These are phyloP conservation scores for Alnus glutinosa DNA, from an alignment of 306 rosid species.

Conservation along the genomic window DNA sequence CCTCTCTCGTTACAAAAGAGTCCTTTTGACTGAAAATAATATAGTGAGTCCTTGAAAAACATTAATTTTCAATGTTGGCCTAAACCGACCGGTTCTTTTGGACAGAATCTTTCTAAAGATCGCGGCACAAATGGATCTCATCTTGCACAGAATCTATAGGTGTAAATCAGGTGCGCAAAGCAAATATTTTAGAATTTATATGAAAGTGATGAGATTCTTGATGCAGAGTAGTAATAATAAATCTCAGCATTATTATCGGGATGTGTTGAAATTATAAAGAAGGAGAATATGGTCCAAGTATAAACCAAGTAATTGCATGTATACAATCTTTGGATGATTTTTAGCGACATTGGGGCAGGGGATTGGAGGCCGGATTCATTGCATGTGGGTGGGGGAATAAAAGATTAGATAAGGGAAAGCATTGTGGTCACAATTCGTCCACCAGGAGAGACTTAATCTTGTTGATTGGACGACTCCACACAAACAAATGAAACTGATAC, in stretches of 20 bases:
- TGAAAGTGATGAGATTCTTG: slow-evolving; percentile 33
- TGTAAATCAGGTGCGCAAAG: slow-evolving; percentile 33
- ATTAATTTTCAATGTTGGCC: neutral
- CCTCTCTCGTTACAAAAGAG: neutral
- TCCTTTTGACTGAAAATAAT: neutral
- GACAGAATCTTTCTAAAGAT: slow-evolving; percentile 42
- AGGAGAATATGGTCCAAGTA: neutral
- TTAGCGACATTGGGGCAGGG: slow-evolving; percentile 30
- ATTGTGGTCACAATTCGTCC: slow-evolving; percentile 53
- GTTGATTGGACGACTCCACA: slow-evolving; percentile 21
- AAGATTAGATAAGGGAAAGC: slow-evolving; percentile 37
- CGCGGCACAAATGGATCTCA: slow-evolving; percentile 25
- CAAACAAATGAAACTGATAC: slow-evolving; percentile 12
- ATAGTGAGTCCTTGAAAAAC: neutral
- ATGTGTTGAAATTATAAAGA: slow-evolving; percentile 25
- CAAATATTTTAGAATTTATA: slow-evolving; percentile 29
- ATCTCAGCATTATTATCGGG: slow-evolving; percentile 48
- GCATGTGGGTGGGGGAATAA: slow-evolving; percentile 57
- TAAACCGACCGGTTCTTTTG: slow-evolving; percentile 41
- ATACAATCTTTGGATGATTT: slow-evolving; percentile 24
- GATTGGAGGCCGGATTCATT: slow-evolving; percentile 33
- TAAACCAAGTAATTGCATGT: slow-evolving; percentile 25
- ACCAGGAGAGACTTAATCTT: slow-evolving; percentile 10
- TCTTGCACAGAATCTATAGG: slow-evolving; percentile 28
- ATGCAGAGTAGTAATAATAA: slow-evolving; percentile 34